Evolutionary conservation across 192 early-diverging fungal genomes (phyloP), one percentile per base, ranked within the genome.

Genomic region (Backusella australiensis): DNA sequence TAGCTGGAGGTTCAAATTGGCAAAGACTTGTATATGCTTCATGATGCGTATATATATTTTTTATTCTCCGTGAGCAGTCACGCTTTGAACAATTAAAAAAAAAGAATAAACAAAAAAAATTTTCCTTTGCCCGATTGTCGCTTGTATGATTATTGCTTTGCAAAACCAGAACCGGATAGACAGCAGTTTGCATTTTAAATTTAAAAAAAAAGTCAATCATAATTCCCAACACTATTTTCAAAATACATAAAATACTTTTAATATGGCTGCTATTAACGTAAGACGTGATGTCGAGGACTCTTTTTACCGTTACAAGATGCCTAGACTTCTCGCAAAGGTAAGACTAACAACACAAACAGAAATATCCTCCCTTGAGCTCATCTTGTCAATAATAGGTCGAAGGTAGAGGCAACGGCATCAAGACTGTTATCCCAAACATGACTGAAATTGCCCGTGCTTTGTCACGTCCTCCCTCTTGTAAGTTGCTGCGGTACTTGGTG

Each of bases 251-350:
- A 65, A 73, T 21, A 38, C 23, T 74, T 65, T 78, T 67, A 91
- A 76, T 82, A 93, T 92, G 91, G 86, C 88, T 86, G 83, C 86
- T 80, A 83, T 93, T 77, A 98, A 98, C 86, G 95, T 98, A 81
- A 90, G 93, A 71, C 89, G 94, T 80, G 94, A 96, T 83, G 90
- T 92, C 74, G 88, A 92, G 73, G 97, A 99, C 89, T 86, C 92
- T 83, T 99, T 96, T 82, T 97, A 98, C 89, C 94, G 98, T 63
- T 99, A 99, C 92, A 98, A 97, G 87, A 99, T 99, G 98, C 98
- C 97, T 41, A 91, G 89, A 73, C 87, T 99, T 56, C 83, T 88
- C 75, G 85, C 87, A 77, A 94, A 94, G 86, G 85, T 87, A 90
- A 7, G 34, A 46, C 15, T 17, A 34, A 9, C 46, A 66, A 29